Conservation (phyloP, 306 rosid genomes). For the Astragalus glycyphyllos region DNA sequence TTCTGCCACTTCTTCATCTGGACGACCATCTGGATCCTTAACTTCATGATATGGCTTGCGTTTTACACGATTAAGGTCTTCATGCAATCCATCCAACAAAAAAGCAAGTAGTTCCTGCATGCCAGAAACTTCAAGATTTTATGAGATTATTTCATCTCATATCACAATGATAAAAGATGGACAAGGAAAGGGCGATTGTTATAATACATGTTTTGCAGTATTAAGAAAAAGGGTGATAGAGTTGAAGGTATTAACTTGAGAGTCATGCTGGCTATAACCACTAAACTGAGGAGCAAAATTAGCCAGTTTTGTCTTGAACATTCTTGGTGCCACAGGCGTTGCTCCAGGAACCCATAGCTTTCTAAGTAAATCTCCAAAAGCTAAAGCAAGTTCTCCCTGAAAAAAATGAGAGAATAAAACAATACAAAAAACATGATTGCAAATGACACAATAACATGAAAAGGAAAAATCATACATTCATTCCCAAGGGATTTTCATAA, state of each 20-base stretch:
- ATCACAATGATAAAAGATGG: conserved; percentile 25
- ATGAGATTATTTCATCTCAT: conserved; percentile 34
- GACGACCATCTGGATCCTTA: conserved; percentile 74
- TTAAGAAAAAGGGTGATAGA: neutral
- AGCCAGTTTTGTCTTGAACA: conserved; percentile 71
- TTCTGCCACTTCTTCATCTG: conserved; percentile 78
- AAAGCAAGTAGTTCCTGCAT: conserved; percentile 93
- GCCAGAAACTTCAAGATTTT: conserved; percentile 39
- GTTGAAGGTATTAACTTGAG: conserved; percentile 68
- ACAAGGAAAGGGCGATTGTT: conserved; percentile 27
- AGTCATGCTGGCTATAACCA: conserved; percentile 89
- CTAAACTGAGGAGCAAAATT: conserved; percentile 84
- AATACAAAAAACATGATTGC: conserved; percentile 20
- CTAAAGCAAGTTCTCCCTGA: conserved; percentile 91
- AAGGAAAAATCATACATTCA: conserved; percentile 64
- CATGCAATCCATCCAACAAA: conserved; percentile 90
- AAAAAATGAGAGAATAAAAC: conserved; percentile 15
- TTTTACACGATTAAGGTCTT: conserved; percentile 87
- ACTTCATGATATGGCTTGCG: conserved; percentile 82
- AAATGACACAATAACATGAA: conserved; percentile 27
- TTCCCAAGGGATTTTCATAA: conserved; percentile 79
- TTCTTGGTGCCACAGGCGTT: conserved; percentile 65
- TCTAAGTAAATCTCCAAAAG: conserved; percentile 88
- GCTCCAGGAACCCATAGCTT: conserved; percentile 80
- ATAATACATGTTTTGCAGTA: neutral